Evolutionary conservation across 176 grass and related monocot species (phyloP).

Genomic region (Oryza nivara): DNA sequence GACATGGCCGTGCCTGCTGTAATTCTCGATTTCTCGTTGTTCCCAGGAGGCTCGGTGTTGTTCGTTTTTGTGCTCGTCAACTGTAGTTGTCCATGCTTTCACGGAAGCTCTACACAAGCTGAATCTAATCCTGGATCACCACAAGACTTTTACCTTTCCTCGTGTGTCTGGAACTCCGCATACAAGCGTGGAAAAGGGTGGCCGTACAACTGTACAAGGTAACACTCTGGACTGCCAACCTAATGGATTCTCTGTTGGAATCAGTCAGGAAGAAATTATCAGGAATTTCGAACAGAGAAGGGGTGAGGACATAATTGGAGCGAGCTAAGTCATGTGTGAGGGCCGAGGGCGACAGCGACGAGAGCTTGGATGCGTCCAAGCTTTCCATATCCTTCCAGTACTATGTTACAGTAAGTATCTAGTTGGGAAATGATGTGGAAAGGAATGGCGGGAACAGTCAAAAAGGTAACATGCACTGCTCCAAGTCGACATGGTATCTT

Average conservation of each 20-base stretch:
- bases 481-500: neutral
- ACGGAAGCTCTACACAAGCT: neutral
- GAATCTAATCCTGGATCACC: neutral
- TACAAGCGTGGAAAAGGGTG: no score
- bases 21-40: neutral
- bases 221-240: neutral
- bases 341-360: neutral
- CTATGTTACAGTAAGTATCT: neutral
- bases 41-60: neutral
- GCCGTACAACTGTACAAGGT: neutral
- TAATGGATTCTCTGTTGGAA: neutral
- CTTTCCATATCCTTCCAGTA: neutral
- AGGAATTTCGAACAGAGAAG: neutral
- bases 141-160: neutral
- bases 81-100: neutral
- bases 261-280: neutral
- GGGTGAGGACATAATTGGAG: neutral
- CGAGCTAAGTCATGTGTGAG: neutral
- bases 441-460: neutral
- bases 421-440: neutral
- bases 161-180: no score
- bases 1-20: neutral
- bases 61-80: neutral
- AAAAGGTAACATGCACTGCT: neutral
- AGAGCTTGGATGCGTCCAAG: neutral